These are phyloP conservation scores for Phaeosphaeria sp. DNA, from an alignment of 2,329 filamentous ascomycete genomes.

Conservation along the genomic window DNA sequence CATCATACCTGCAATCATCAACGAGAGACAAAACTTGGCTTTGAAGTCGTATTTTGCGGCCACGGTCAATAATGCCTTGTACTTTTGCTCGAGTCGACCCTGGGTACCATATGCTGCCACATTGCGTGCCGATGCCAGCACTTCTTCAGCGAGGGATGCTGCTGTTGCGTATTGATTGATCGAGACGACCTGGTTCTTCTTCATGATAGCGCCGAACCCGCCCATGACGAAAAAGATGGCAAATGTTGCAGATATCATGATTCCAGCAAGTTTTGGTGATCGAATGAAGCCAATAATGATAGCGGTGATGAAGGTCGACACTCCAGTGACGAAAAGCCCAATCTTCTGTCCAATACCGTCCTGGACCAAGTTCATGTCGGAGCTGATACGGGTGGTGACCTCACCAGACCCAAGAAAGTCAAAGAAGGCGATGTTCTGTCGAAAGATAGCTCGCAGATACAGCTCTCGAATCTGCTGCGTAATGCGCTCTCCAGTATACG, in stretches of 20 bases:
- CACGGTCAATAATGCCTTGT: slow-evolving; percentile 74
- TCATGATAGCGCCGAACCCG: slow-evolving; percentile 74
- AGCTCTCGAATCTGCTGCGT: slow-evolving; percentile 53
- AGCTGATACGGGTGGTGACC: slow-evolving; percentile 93
- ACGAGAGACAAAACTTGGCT: slow-evolving; percentile 73
- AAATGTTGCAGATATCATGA: slow-evolving; percentile 80
- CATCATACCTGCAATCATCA: slow-evolving; percentile 88
- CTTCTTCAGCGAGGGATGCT: slow-evolving; percentile 90
- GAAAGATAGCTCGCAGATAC: slow-evolving; percentile 69
- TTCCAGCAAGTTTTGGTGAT: slow-evolving; percentile 92
- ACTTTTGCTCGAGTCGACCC: slow-evolving; percentile 85
- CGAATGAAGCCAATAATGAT: slow-evolving; percentile 92
- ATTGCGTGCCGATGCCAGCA: slow-evolving; percentile 91
- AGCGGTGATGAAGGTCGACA: slow-evolving; percentile 74
- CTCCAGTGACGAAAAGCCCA: slow-evolving; percentile 41
- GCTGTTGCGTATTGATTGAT: slow-evolving; percentile 82
- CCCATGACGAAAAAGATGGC: slow-evolving; percentile 83
- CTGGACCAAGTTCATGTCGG: slow-evolving; percentile 92
- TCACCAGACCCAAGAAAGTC: slow-evolving; percentile 95
- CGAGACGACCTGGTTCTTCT: slow-evolving; percentile 75
- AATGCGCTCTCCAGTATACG: slow-evolving; percentile 65
- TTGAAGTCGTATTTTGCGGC: slow-evolving; percentile 80
- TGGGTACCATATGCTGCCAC: slow-evolving; percentile 93
- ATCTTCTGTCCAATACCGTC: slow-evolving; percentile 72
- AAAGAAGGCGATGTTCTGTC: slow-evolving; percentile 52